Conservation (phyloP, 2,329 filamentous ascomycete genomes). For the Ophiostoma angusticollis region DNA sequence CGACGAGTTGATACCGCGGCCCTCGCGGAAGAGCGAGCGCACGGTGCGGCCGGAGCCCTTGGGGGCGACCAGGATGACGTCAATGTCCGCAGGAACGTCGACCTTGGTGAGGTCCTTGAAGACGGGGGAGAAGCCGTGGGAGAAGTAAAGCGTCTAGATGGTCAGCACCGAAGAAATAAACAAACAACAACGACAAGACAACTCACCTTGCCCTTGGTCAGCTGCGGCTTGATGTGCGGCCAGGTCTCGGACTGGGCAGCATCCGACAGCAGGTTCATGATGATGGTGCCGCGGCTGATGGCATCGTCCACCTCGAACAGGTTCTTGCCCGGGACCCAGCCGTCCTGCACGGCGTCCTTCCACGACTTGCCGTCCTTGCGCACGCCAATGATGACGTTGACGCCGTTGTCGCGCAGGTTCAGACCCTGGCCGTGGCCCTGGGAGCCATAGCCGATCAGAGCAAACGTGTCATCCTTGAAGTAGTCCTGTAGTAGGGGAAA, state of each 20-base stretch:
- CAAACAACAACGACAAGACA: slow-evolving; percentile 1
- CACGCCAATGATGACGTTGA: slow-evolving; percentile 98
- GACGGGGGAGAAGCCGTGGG: slow-evolving; percentile 98
- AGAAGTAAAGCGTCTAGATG: slow-evolving; percentile 95
- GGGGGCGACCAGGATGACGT: slow-evolving; percentile 98
- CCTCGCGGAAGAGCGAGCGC: slow-evolving; percentile 96
- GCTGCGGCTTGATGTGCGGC: slow-evolving; percentile 94
- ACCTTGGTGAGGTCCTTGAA: slow-evolving; percentile 99
- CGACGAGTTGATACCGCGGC: slow-evolving; percentile 98
- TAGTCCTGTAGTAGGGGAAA: slow-evolving; percentile 57
- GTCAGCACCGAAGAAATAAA: background rate
- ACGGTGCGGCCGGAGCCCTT: slow-evolving; percentile 99
- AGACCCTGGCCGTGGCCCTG: slow-evolving; percentile 98
- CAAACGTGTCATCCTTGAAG: slow-evolving; percentile 99
- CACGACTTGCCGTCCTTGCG: slow-evolving; percentile 97
- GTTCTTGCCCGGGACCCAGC: slow-evolving; percentile 97
- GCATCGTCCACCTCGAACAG: slow-evolving; percentile 97
- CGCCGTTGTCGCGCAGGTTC: slow-evolving; percentile 98
- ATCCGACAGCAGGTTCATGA: slow-evolving; percentile 99
- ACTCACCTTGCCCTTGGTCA: slow-evolving; percentile 93
- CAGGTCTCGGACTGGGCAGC: slow-evolving; percentile 98
- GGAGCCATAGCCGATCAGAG: slow-evolving; percentile 95
- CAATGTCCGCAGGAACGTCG: slow-evolving; percentile 86
- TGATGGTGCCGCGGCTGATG: slow-evolving; percentile 79
- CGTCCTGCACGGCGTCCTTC: slow-evolving; percentile 94